Conservation (phyloP, 1,284 basidiomycete genomes). For the Phenoliferia sp. region DNA sequence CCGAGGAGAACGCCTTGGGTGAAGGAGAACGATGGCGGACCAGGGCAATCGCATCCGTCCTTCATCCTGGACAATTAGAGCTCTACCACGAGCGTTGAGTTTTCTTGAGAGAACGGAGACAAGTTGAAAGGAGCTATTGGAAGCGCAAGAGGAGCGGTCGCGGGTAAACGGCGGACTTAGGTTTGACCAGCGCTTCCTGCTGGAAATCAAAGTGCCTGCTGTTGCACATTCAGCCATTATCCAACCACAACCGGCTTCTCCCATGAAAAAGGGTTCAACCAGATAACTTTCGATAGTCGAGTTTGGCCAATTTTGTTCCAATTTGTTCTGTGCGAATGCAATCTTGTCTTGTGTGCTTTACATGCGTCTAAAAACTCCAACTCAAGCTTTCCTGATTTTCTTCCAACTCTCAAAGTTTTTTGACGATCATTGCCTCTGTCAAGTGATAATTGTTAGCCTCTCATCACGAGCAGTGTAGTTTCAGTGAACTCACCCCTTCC, state of each 20-base stretch:
- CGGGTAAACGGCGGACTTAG: too few species aligned
- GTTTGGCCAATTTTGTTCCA: too few species aligned
- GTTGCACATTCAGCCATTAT: too few species aligned
- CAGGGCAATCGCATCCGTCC: neutral
- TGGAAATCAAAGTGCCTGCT: too few species aligned
- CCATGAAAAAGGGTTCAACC: too few species aligned
- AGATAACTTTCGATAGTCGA: too few species aligned
- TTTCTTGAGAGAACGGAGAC: neutral
- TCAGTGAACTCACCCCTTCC: slow-evolving; percentile 48
- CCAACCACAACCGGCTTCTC: too few species aligned
- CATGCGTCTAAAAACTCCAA: neutral
- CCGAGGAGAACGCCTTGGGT: slow-evolving; percentile 53
- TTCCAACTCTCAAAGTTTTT: neutral
- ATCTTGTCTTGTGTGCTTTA: neutral
- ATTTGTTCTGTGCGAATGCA: too few species aligned
- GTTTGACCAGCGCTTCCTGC: too few species aligned
- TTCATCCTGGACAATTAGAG: neutral
- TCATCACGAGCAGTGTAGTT: neutral
- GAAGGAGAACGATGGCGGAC: slow-evolving; percentile 38
- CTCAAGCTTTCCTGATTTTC: neutral
- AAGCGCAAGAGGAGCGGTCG: too few species aligned
- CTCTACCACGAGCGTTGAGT: neutral
- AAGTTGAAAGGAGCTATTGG: too few species aligned
- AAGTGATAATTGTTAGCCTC: neutral
- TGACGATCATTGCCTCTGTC: slow-evolving; percentile 4